Base-by-base conservation (phyloP, 176 grass and related monocot species). In the Echinochloa phyllopogon region DNA sequence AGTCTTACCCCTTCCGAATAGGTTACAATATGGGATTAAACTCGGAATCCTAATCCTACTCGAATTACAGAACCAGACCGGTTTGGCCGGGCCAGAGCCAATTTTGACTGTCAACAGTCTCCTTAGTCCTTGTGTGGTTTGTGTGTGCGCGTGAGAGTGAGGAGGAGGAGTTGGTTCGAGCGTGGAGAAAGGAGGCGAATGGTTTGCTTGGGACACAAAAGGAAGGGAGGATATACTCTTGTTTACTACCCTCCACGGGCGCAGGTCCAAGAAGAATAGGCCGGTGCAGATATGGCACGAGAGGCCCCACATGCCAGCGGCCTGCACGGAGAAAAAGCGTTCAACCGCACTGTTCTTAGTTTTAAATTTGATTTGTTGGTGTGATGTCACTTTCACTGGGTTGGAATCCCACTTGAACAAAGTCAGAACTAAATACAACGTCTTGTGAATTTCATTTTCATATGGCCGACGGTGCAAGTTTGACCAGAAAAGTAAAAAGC, bases 171-270 rank as follows among this genome's bases (percentile, higher is more conserved):
- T 83, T 83, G 88, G 79, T 78, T 83, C 4, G 14, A 57, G 45
- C 23, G 20, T 29, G 74, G 79, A 83, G 66, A 78, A 83, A 82
- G 64, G 1, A 47, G 42, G 18, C 39, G 58, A 70, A 76, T 68
- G 77, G 74, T 90, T 72, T 74, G 91, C 84, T 61, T 75, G 52
- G 78, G 66, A 65, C 55, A 49, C 47, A 70, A 65, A 87, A 49
- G 11, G 79, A 62, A 33, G 36, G 42, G 59, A 21, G 13, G 71
- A 6, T 49, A 24, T 64, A 82, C 44, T 23, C 24, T 81, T 74
- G 15, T 88, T 85, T 77, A 66, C 67, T 69, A 47, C n/a, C 58
- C 45, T 29, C 82, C 63, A 65, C 8, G 45, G 41, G 65, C 16
- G 18, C 37, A 16, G 33, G 33, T 80, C 77, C 33, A 55, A 20